A percentile compares a stretch with the other conserved stretches of the same genome.
These are phyloP conservation scores for Vanderwaltozyma tropicalis DNA, from an alignment of 805 yeast species.

Conservation along the genomic window DNA sequence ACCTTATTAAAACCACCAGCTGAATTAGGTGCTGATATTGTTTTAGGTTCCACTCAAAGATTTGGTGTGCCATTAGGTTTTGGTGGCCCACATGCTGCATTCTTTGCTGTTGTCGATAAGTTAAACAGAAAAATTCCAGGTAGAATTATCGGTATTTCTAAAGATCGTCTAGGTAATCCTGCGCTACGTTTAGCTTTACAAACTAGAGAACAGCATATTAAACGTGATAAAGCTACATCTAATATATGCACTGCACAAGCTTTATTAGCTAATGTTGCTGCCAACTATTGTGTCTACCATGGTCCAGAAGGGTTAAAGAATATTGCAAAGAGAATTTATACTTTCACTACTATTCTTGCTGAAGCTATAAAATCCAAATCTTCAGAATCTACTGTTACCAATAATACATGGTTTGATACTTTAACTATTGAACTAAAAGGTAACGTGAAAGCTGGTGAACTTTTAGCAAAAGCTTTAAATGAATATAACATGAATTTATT, in stretches of 20 bases:
- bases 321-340: slow-evolving; percentile 70
- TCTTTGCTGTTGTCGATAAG: slow-evolving; percentile 75
- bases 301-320: slow-evolving; percentile 78
- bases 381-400: slow-evolving; percentile 39
- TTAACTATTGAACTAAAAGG: slow-evolving; percentile 47
- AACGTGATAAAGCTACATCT: slow-evolving; percentile 94
- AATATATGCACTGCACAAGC: slow-evolving; percentile 99
- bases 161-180: slow-evolving; percentile 81
- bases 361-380: slow-evolving; percentile 34
- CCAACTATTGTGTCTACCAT: slow-evolving; percentile 93
- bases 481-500: slow-evolving; percentile 65
- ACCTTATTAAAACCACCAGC: slow-evolving; percentile 79
- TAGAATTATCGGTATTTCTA: slow-evolving; percentile 84
- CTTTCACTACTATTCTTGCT: slow-evolving; percentile 66
- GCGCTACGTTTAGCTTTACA: slow-evolving; percentile 90
- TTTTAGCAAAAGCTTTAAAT: slow-evolving; percentile 48
- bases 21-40: slow-evolving; percentile 84
- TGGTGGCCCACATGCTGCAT: slow-evolving; percentile 99
- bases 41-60: slow-evolving; percentile 85
- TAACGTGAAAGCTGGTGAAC: slow-evolving; percentile 42
- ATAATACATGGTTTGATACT: slow-evolving; percentile 76
- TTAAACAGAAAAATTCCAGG: slow-evolving; percentile 93
- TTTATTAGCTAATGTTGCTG: slow-evolving; percentile 85
- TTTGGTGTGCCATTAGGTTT: slow-evolving; percentile 97
- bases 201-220: slow-evolving; percentile 96